These are phyloP conservation scores for Quillaja saponaria DNA, from an alignment of 306 rosid genomes.

Conservation along the genomic window DNA sequence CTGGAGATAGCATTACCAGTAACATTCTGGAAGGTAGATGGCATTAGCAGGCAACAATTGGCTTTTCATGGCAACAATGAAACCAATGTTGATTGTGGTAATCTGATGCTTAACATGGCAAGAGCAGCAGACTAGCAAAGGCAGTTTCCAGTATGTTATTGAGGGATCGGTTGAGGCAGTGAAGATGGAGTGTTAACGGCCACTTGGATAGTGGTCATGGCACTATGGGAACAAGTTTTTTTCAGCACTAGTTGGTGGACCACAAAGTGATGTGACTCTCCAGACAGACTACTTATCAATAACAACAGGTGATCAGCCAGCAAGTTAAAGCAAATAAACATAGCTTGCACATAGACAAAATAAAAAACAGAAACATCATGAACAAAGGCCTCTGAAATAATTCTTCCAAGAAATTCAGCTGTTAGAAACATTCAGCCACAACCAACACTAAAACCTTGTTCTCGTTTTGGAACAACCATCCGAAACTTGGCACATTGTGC, in stretches of 20 bases:
- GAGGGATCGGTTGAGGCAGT: no score
- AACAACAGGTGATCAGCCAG: neutral
- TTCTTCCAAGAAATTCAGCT: slow-evolving; percentile 42
- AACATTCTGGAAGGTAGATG: neutral
- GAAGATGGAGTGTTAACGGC: no score
- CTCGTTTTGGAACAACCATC: slow-evolving; percentile 32
- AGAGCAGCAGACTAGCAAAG: no score
- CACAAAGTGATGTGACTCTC: no score
- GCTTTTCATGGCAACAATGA: neutral
- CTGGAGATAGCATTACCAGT: neutral
- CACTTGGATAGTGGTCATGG: no score
- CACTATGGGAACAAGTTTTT: no score
- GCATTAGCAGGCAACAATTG: slow-evolving; percentile 2
- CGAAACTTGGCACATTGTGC: slow-evolving; percentile 41
- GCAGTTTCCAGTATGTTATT: no score
- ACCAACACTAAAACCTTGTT: slow-evolving; percentile 28
- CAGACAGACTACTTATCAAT: no score
- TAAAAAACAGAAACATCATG: slow-evolving; percentile 20
- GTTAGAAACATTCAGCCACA: slow-evolving; percentile 44
- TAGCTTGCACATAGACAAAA: slow-evolving; percentile 16
- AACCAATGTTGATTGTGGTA: no score
- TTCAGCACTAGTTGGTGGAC: no score
- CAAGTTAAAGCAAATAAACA: slow-evolving; percentile 11
- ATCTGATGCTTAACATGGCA: no score
- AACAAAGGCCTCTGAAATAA: slow-evolving; percentile 30